phyloP scores from a whole-genome alignment of 176 grass and related monocot species.

The Zoysia japonica region DNA sequence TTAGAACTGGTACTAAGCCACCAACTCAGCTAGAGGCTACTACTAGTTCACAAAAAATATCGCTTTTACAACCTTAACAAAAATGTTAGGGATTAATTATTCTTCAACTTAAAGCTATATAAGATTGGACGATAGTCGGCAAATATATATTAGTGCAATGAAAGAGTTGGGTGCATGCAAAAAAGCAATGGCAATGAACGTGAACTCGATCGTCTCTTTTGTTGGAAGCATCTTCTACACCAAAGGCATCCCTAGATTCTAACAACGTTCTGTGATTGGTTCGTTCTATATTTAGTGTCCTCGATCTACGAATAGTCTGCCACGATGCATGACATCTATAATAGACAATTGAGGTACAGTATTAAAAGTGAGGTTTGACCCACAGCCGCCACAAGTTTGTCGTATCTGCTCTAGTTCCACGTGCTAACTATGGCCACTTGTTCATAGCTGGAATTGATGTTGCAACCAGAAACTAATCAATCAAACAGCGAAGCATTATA shows the following conservation, averaged over 20 bases:
- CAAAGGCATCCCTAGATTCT: background rate
- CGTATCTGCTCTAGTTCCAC: slow-evolving; percentile 11
- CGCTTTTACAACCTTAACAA: too few relatives aligned
- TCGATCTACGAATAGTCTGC: background rate
- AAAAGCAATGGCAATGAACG: background rate
- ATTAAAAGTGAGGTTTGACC: slow-evolving; percentile 14
- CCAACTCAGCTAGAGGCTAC: too few relatives aligned
- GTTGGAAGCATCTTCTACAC: background rate
- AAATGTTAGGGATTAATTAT: too few relatives aligned
- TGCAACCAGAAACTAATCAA: background rate
- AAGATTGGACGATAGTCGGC: too few relatives aligned
- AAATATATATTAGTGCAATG: too few relatives aligned
- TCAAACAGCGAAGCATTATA: too few relatives aligned
- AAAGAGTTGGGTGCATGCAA: background rate
- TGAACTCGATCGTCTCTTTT: background rate
- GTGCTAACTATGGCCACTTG: background rate
- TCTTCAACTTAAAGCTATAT: too few relatives aligned
- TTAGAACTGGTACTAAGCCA: too few relatives aligned
- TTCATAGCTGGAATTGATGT: background rate
- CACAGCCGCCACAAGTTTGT: slow-evolving; percentile 48
- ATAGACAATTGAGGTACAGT: background rate
- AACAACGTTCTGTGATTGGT: background rate
- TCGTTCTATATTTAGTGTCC: background rate
- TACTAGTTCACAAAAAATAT: too few relatives aligned
- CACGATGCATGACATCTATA: background rate